Conservation (phyloP, 1,139 yeast species). For the Entelexis paramagnoliae region DNA sequence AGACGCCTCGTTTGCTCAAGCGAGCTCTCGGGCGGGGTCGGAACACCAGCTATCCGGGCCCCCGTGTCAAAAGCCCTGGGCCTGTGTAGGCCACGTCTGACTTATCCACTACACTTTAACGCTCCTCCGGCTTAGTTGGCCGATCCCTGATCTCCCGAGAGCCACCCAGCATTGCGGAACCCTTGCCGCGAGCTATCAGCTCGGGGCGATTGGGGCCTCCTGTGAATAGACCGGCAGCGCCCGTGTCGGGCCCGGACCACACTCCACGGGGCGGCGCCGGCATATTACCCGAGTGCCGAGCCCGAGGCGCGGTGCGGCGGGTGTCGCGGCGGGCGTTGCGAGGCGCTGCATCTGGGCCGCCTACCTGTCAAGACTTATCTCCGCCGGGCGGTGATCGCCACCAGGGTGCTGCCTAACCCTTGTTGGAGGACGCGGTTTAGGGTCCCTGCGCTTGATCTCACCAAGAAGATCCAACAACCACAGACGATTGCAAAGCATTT, state of each 20-base stretch:
- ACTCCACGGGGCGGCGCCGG: too few species aligned
- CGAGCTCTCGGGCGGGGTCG: not conserved
- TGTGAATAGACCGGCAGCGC: not conserved
- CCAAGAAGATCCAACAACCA: slow-evolving; percentile 1
- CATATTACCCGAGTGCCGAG: too few species aligned
- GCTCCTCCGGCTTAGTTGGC: not conserved
- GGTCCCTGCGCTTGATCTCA: not conserved
- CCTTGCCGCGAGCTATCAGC: slow-evolving; percentile 4
- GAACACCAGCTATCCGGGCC: not conserved
- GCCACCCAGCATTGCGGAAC: slow-evolving; percentile 1
- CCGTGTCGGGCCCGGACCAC: too few species aligned
- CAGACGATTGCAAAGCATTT: not conserved
- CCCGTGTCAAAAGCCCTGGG: not conserved
- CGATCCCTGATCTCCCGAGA: slow-evolving; percentile 4
- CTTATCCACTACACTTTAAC: not conserved
- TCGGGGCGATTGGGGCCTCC: slow-evolving; percentile 1
- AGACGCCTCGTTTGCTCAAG: not conserved
- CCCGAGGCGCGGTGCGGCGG: too few species aligned
- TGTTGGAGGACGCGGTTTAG: not conserved
- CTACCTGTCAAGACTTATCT: not conserved
- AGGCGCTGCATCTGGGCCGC: not conserved
- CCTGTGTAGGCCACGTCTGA: not conserved
- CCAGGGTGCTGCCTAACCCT: not conserved
- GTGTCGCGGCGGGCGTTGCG: too few species aligned
- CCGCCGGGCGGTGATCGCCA: slow-evolving; percentile 2